Evolutionary conservation across 2,329 filamentous ascomycete genomes (phyloP), one percentile per base, ranked within the genome.

Genomic region (Pleurostoma richardsiae): DNA sequence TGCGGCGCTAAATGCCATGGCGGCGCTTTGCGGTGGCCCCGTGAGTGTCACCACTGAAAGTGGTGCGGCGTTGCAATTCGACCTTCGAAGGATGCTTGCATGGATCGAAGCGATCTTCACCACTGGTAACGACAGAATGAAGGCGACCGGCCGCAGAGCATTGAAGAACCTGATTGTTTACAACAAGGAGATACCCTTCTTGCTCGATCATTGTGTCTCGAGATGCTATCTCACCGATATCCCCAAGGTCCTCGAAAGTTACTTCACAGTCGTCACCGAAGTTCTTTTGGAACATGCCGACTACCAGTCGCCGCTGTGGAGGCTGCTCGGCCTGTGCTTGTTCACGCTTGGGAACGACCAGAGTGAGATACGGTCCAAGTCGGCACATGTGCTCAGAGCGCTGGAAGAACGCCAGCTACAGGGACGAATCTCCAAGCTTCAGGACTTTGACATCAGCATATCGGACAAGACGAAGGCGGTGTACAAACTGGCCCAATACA

Each of bases 381-480:
- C 94, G 1, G 88, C 88, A 1, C 82, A 85, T 42, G 74, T 97
- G 30, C 74, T 99, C 10, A 81, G 90, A 39, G 83, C 83, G 0
- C 72, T 97, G 2, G 94, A 97, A 65, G 83, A 90, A 54, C 82
- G 89, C 28, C 88, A 94, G 54, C 81, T 85, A 53, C 86, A 63
- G 46, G 68, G 69, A 3, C 73, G 88, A 54, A 94, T 83, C 53
- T 96, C 92, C 2, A 95, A 95, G 60, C 83, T 99, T 5, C 90
- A 96, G 61, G 94, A 99, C 63, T 95, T 96, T 49, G 94, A 99
- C 59, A 97, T 99, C 58, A 96, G 91, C 63, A 94, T 99, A 48
- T 95, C 92, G 0, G 95, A 99, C 68, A 97, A 96, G 68, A 99
- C 95, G 0, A 95, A 95, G 54, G 91, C 92, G 0, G 92, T 99